Conservation (phyloP, 2,329 filamentous ascomycete species). For the Pleoardoris graminearum region DNA sequence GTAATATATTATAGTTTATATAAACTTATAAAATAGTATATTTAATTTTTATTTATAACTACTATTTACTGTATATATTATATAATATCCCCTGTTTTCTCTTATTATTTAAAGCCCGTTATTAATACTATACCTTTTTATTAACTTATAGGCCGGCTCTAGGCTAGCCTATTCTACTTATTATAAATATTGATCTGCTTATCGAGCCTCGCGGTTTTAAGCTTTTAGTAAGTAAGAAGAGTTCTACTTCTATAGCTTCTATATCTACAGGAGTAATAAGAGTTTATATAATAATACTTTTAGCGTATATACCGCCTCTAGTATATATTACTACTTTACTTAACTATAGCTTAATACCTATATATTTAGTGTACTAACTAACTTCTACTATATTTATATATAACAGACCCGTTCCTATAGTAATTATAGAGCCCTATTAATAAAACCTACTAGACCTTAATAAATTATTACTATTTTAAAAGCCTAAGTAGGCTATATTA, state of each 20-base stretch:
- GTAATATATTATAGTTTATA: too few species aligned
- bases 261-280: slow-evolving; percentile 48
- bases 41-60: too few species aligned
- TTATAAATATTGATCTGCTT: slow-evolving; percentile 92
- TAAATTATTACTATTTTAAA: too few species aligned
- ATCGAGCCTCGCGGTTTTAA: slow-evolving; percentile 76
- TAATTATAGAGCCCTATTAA: slow-evolving; percentile 40
- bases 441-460: too few species aligned
- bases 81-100: background rate
- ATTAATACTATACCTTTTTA: slow-evolving; percentile 1
- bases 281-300: slow-evolving; percentile 12
- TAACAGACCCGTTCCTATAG: slow-evolving; percentile 39
- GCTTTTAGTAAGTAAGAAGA: slow-evolving; percentile 57
- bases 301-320: too few species aligned
- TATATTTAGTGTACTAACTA: slow-evolving; percentile 24
- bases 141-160: slow-evolving; percentile 47
- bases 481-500: slow-evolving; percentile 6
- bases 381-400: slow-evolving; percentile 35
- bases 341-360: too few species aligned
- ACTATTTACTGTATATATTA: too few species aligned
- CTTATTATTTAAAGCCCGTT: too few species aligned
- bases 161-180: slow-evolving; percentile 60
- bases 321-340: too few species aligned
- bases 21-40: too few species aligned
- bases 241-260: slow-evolving; percentile 42